Percentiles rank a stretch among this genome's conserved stretches.
Conservation (phyloP, 768 basidiomycete genomes). For the Butyriboletus loyo region DNA sequence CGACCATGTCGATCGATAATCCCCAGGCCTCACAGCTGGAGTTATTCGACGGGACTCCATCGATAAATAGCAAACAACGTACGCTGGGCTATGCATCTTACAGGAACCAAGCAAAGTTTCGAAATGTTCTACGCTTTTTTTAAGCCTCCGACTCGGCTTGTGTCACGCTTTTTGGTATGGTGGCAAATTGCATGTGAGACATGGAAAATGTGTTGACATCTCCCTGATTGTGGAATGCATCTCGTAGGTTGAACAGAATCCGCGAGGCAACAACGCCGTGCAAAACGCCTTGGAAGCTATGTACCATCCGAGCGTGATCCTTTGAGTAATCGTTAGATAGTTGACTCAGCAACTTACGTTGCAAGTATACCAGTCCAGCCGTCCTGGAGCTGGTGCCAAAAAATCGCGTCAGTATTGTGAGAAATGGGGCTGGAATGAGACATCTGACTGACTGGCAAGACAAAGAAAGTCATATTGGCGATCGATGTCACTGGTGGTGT, state of each 20-base stretch:
- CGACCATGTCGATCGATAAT: too few relatives aligned
- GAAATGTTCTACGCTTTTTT: neutral
- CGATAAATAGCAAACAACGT: neutral
- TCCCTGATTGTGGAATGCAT: neutral
- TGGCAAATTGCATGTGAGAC: conserved; percentile 1
- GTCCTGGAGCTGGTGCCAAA: conserved; percentile 4
- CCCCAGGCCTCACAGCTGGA: too few relatives aligned
- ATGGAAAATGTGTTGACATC: neutral
- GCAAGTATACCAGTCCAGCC: neutral
- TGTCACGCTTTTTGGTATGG: neutral
- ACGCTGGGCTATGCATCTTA: too few relatives aligned
- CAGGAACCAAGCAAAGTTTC: too few relatives aligned
- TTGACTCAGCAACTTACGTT: neutral
- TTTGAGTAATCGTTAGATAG: neutral
- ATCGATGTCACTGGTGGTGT: neutral
- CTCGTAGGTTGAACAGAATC: conserved; percentile 8
- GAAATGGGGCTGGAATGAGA: neutral
- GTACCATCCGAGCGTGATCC: neutral
- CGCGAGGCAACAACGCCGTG: conserved; percentile 10
- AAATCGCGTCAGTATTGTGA: neutral
- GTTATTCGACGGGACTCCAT: too few relatives aligned
- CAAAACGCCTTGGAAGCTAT: conserved; percentile 9
- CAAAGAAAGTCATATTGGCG: conserved; percentile 1
- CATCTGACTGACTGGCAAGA: neutral
- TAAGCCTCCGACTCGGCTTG: neutral